These are phyloP conservation scores for Stentor roeselii DNA, from an alignment of 73 alveolate species.

Conservation along the genomic window DNA sequence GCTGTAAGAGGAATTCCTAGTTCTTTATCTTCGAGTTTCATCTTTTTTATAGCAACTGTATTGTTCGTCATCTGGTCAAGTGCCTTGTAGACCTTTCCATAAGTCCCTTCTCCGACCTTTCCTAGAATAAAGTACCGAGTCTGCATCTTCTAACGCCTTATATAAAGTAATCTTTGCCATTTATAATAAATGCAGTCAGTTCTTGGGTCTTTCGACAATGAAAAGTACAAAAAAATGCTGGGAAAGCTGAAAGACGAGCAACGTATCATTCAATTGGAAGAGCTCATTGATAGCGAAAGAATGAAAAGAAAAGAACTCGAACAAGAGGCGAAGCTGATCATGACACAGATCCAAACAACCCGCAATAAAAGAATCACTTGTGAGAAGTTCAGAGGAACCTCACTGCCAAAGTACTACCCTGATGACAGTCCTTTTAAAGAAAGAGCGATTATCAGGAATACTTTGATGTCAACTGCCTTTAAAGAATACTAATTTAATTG, in stretches of 20 bases:
- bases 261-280: neutral
- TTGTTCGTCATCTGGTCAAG: slow-evolving; percentile 50
- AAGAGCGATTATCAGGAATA: neutral
- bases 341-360: neutral
- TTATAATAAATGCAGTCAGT: neutral
- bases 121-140: slow-evolving; percentile 66
- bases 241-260: neutral
- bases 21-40: slow-evolving; percentile 66
- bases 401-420: neutral
- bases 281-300: slow-evolving; percentile 3
- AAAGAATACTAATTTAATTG: neutral
- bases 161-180: too few species aligned
- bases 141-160: slow-evolving; percentile 30
- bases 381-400: neutral
- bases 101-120: slow-evolving; percentile 79
- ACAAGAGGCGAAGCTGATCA: neutral
- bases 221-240: neutral
- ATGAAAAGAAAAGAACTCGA: neutral
- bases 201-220: neutral
- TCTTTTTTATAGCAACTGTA: slow-evolving; percentile 68
- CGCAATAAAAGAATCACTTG: neutral
- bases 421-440: neutral
- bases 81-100: slow-evolving; percentile 80
- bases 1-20: slow-evolving; percentile 88
- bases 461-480: neutral